Base-by-base conservation (phyloP, 2,329 filamentous ascomycete species). In the Phaeophleospora eucalypticola region DNA sequence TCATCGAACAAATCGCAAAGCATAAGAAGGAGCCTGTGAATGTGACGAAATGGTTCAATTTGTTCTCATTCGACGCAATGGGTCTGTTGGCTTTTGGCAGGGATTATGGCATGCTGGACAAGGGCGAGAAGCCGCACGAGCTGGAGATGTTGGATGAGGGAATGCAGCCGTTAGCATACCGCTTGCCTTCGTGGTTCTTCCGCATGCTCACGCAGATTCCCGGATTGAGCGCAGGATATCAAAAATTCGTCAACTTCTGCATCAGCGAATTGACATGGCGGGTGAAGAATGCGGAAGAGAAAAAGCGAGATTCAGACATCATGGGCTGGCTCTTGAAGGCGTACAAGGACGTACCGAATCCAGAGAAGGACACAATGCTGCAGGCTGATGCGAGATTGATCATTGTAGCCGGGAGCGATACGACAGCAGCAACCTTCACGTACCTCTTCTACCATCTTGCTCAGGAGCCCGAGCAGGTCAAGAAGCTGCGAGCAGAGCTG, bases 21-120 rank as follows among this genome's bases (percentile, higher is more conserved):
- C 52, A 53, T 18, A 41, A 43, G 1, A 54, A 63, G 40, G 44
- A 59, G 45, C 57, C 63, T 1, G 52, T 75, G 10, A 64, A 71
- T 38, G 55, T 72, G 16, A 58, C 65, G 1, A 64, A 70, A 41
- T 72, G 66, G 57, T 69, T 72, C 52, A 68, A 65, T 17, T 65
- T 69, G 19, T 75, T 68, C 53, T 66, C 60, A 16, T 75, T 71
- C 54, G 71, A 75, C 53, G 63, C 71, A n/a, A 73, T 74, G 68
- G 69, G 71, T 3, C 62, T 66, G 8, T 57, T 76, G 27, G 69
- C 69, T 0, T 75, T 75, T 53, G 71, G 68, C 7, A 58, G 65
- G 38, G 58, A 70, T 33, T 71, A 71, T 54, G 65, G 67, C 21
- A 71, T 68, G 58, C 61, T 72, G 18, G 60, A 68, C 24, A 57